Conservation (phyloP, 257 asterid genomes). For the Nicotiana undulata region DNA sequence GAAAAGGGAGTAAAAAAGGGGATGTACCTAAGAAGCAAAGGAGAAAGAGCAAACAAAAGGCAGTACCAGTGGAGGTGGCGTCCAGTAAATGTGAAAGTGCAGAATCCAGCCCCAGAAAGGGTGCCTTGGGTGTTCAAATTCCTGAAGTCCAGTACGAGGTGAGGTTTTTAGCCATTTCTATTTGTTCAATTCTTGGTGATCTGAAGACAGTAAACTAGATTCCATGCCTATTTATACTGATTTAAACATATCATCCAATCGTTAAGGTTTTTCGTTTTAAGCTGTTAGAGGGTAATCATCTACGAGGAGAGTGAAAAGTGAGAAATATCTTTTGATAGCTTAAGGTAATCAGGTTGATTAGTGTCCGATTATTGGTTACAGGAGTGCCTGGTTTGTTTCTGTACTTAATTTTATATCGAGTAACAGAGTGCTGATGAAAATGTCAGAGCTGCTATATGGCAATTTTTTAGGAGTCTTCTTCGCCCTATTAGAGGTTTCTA, state of each 20-base stretch:
- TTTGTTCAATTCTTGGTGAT: neutral
- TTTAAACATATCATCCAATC: neutral
- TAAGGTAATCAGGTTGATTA: neutral
- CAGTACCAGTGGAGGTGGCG: slow-evolving; percentile 34
- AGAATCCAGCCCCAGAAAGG: slow-evolving; percentile 29
- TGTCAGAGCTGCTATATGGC: neutral
- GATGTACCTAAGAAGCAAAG: slow-evolving; percentile 47
- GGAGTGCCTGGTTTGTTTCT: neutral
- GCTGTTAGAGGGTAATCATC: neutral
- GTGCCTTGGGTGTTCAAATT: slow-evolving; percentile 31
- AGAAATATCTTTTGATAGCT: neutral
- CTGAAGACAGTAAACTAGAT: neutral
- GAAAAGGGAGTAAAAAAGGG: slow-evolving; percentile 44
- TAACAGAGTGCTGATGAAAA: neutral
- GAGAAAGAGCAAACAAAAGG: slow-evolving; percentile 61
- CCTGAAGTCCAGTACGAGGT: slow-evolving; percentile 40
- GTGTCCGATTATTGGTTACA: neutral
- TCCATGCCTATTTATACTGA: neutral
- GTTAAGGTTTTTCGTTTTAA: neutral
- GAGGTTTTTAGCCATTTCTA: slow-evolving; percentile 5
- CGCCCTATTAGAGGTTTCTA: no score
- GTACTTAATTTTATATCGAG: neutral
- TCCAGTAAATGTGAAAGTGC: slow-evolving; percentile 27
- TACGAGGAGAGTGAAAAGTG: neutral
- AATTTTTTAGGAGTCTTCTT: neutral